Evolutionary conservation across 176 grass and related monocot species (phyloP).

Genomic region (Chrysopogon serrulatus): DNA sequence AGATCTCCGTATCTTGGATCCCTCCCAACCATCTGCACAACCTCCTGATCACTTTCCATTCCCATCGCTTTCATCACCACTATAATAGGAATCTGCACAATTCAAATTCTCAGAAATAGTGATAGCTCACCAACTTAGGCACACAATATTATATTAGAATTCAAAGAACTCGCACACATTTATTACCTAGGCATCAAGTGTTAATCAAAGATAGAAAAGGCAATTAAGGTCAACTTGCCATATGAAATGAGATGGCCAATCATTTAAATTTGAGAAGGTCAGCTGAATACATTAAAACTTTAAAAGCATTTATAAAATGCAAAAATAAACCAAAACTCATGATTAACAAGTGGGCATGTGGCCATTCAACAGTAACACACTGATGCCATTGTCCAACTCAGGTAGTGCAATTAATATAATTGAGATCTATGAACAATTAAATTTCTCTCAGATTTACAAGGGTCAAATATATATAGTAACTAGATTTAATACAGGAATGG

Average conservation of each 20-base stretch:
- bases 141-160: not conserved
- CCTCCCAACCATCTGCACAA: slow-evolving; percentile 94
- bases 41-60: slow-evolving; percentile 92
- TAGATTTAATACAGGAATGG: not conserved
- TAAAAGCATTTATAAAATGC: not conserved
- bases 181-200: not conserved
- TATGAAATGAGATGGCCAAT: not conserved
- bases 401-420: not conserved
- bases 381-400: not conserved
- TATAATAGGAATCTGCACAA: slow-evolving; percentile 88
- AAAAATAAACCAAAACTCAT: not conserved
- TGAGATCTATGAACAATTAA: not conserved
- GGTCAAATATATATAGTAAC: no score
- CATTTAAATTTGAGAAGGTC: not conserved
- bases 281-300: not conserved
- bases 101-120: slow-evolving; percentile 11
- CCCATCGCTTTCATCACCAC: slow-evolving; percentile 98
- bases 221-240: not conserved
- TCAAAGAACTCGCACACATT: not conserved
- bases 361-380: not conserved
- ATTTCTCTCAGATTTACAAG: no score
- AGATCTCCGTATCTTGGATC: slow-evolving; percentile 84
- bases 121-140: slow-evolving; percentile 4
- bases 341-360: not conserved
- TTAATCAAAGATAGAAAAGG: not conserved